Base-by-base conservation (phyloP, 1,139 yeast species). In the Arxiozyma slooffiae region DNA sequence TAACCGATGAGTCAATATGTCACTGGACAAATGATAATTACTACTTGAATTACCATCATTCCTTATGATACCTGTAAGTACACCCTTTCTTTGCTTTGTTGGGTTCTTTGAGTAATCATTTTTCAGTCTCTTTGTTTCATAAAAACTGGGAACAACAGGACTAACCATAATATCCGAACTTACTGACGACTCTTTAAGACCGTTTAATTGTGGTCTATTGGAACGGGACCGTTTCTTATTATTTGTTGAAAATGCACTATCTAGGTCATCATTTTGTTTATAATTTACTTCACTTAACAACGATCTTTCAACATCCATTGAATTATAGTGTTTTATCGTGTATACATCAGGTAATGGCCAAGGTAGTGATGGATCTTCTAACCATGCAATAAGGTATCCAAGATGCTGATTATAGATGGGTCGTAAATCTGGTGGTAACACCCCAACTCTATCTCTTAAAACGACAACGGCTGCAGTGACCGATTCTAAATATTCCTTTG, bases 301-400 rank as follows among this genome's bases (percentile, higher is more conserved):
- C 0, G 94, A 82, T 57, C 80, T 76, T 63, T 87, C 96, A 21
- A 88, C 95, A 64, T 86, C 96, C 54, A 73, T 71, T 1, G 89
- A 75, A 3, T 77, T 76, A 61, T 79, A 88, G 46, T 72, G 73
- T 1, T 82, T 81, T 6, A 88, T 80, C 1, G 73, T 63, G 2
- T 88, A 79, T 55, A 86, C 70, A 47, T 83, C 86, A 0, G 96
- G 94, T 47, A 90, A 70, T 1, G 95, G 95, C 96, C 96, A 89
- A 5, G 77, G 71, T 16, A 60, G 51, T 21, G 64, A 61, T 4
- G 69, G 63, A 38, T 63, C 57, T 47, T 74, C 75, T 47, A 85
- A 71, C 80, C 92, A 89, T 34, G 74, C 75, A 1, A 74, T 68
- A 48, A 90, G 72, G 57, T 81, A 85, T 9, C 74, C 73, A 55